These are phyloP conservation scores for Fonsecaea monophora DNA, from an alignment of 2,329 filamentous ascomycete genomes.

Conservation along the genomic window DNA sequence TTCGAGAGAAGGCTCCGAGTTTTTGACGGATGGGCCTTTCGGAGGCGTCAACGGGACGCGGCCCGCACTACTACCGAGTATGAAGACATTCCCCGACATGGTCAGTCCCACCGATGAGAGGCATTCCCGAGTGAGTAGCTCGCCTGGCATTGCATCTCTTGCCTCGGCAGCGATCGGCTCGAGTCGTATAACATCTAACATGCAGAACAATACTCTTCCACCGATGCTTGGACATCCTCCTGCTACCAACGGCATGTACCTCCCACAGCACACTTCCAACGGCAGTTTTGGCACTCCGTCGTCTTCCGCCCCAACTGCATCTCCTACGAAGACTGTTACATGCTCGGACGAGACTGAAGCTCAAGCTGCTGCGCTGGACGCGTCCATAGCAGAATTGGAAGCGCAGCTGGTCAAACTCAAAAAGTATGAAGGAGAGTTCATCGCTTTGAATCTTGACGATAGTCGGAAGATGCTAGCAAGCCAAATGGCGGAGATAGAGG, in stretches of 20 bases:
- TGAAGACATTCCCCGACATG: conserved; percentile 37
- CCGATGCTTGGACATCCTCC: conserved; percentile 33
- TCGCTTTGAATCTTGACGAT: conserved; percentile 38
- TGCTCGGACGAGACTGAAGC: conserved; percentile 16
- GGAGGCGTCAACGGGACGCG: conserved; percentile 23
- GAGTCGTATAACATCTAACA: conserved; percentile 25
- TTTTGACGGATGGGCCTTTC: conserved; percentile 30
- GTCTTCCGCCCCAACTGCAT: conserved; percentile 15
- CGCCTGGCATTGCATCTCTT: conserved; percentile 30
- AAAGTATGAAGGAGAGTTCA: conserved; percentile 40
- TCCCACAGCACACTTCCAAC: conserved; percentile 26
- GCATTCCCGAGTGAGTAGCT: conserved; percentile 31
- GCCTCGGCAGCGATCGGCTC: conserved; percentile 24
- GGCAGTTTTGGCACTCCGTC: conserved; percentile 22
- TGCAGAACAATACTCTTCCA: conserved; percentile 34
- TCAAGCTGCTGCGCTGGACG: conserved; percentile 34
- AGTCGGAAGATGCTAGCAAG: conserved; percentile 36
- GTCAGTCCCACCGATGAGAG: conserved; percentile 32
- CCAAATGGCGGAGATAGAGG: conserved; percentile 37
- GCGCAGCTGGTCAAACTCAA: conserved; percentile 33
- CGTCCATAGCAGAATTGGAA: conserved; percentile 36
- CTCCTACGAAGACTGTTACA: conserved; percentile 20
- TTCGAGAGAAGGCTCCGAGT: conserved; percentile 37
- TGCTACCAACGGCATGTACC: conserved; percentile 26
- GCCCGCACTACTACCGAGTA: conserved; percentile 33